phyloP scores from a whole-genome alignment of 192 early-diverging fungal genomes.

The Coemansia sp. region DNA sequence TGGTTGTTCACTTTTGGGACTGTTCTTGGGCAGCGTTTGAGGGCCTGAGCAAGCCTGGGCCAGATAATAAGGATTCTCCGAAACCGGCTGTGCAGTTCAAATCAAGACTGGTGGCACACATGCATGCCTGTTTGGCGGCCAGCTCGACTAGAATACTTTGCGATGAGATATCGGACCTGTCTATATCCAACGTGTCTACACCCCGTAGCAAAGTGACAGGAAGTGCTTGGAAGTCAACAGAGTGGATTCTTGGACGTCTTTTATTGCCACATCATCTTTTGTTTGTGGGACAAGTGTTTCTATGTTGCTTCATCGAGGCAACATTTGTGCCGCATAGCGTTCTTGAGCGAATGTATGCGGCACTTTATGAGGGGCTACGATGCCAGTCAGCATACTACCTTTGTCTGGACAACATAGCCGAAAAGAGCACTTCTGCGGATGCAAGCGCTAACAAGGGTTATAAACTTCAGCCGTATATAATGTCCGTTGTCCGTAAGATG shows the following conservation, averaged over 20 bases:
- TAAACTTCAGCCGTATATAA: slow-evolving; percentile 10
- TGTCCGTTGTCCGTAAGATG: slow-evolving; percentile 16
- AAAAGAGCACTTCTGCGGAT: background rate
- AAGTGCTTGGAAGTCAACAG: slow-evolving; percentile 9
- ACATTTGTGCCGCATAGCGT: slow-evolving; percentile 15
- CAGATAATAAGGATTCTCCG: background rate
- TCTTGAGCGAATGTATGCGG: slow-evolving; percentile 7
- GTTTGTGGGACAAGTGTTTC: slow-evolving; percentile 24
- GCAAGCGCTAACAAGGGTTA: background rate
- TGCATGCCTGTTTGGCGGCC: slow-evolving; percentile 26
- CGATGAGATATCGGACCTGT: slow-evolving; percentile 12
- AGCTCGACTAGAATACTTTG: slow-evolving; percentile 6
- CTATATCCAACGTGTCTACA: background rate
- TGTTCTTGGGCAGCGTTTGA: slow-evolving; percentile 16
- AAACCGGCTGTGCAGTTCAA: slow-evolving; percentile 11
- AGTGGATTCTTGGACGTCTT: slow-evolving; percentile 18
- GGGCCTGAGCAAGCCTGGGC: background rate
- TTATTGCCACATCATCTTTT: slow-evolving; percentile 42
- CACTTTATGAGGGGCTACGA: slow-evolving; percentile 8
- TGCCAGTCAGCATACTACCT: slow-evolving; percentile 17
- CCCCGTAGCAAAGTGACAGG: background rate
- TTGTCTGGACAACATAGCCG: slow-evolving; percentile 14
- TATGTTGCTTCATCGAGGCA: slow-evolving; percentile 10
- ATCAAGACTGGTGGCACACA: slow-evolving; percentile 16
- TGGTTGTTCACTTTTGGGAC: slow-evolving; percentile 30